Evolutionary conservation across 2,329 filamentous ascomycete species (phyloP), one percentile per base, ranked within the genome.

Genomic region (Alternaria triticina): DNA sequence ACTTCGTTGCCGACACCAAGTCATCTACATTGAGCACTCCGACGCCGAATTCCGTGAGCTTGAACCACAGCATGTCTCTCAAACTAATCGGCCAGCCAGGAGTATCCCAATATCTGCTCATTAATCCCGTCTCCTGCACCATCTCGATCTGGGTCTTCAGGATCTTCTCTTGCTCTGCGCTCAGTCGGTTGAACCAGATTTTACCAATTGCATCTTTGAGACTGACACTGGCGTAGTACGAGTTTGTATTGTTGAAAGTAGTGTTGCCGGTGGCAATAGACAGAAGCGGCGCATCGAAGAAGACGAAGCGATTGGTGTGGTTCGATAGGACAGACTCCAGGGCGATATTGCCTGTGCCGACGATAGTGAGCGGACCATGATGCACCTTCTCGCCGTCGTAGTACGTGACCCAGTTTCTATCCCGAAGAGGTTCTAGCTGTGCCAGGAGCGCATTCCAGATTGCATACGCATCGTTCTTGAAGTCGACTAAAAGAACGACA

Each of bases 241-340:
- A 77, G 52, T 77, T 75, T 20, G 65, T 60, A 9, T 62, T 46
- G 17, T 69, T 70, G 69, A 73, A 76, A 4, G 65, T 61, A 27
- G 61, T 43, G 23, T 71, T 64, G 6, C 69, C 28, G 28, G 28
- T 30, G 28, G 28, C 28, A 30, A 74, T 30, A 36, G 71, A 79
- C 72, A 59, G 83, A 77, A 91, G 82, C 0, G 89, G 89, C 1
- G 89, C 90, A 69, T 92, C 90, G 72, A 88, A 89, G 77, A 91
- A 91, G 58, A 88, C 81, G 74, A 91, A 88, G 30, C 88, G 82
- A 65, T 87, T 84, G 1, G 84, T 86, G 6, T 79, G 28, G 12
- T 30, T 68, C 69, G 80, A 75, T 5, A 83, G 79, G 11, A 91
- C 71, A 9, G 85, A 72, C 59, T 87, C 83, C 69, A 90, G 89